Evolutionary conservation across 495 filamentous ascomycete species (phyloP), one percentile per base, ranked within the genome.

Genomic region (Filosporella fistucella): DNA sequence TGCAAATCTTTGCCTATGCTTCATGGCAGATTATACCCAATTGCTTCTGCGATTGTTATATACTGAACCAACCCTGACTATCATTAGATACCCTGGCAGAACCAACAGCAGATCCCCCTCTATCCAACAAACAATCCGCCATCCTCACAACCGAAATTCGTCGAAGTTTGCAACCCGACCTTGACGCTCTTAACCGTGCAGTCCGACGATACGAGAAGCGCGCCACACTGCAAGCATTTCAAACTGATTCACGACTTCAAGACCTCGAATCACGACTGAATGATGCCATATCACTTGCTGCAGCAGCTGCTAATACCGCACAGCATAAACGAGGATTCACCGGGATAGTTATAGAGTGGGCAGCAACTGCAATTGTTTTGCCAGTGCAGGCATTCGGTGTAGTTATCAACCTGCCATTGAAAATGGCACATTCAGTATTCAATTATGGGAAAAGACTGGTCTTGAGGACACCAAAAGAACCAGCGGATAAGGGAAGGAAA

Each of bases 171-270:
- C 85, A 89, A 32, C 82, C 89, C 1, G 88, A 96, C 34, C 73
- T 96, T 23, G 93, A 98, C 53, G 88, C 89, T 3, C 67, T 98
- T 28, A 91, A 87, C 49, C 84, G 93, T 16, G 93, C 93, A 0
- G 84, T 97, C 23, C 77, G 93, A 12, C 81, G 89, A n/a, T 96
- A 96, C 54, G 93, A 98, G 68, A 96, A 95, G 63, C 84, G 89
- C 47, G 80, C 83, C 10, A 81, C 84, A 0, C 63, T 91, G 1
- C 75, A 85, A 16, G 68, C 81, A 0, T 72, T 82, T 43, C 82
- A 91, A 52, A 91, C 81, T 9, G 89, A 97, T 37, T 74, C 75
- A 14, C 78, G 86, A 14, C 74, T 97, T 28, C 70, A 74, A 20
- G 75, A 79, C 20, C 66, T 96, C 13, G 84, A 95, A 47, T 59